Conservation (phyloP, 352 stramenopile species). For the Pythium volutum region DNA sequence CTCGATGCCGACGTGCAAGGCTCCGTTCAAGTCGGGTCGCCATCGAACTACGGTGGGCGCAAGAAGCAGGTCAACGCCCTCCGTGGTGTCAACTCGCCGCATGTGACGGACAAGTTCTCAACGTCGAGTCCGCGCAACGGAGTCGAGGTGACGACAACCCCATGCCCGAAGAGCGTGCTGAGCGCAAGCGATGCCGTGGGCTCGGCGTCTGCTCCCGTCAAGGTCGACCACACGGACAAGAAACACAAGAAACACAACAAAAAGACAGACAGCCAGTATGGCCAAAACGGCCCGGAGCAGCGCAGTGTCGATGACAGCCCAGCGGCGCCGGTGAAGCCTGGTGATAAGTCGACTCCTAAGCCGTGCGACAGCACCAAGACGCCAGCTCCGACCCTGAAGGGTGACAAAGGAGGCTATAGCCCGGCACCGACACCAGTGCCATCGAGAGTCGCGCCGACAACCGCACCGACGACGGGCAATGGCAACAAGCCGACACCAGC, state of each 20-base stretch:
- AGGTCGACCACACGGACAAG: not conserved
- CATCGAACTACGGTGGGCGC: conserved; percentile 35
- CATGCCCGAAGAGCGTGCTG: conserved; percentile 25
- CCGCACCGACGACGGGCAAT: not conserved
- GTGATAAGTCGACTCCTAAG: not conserved
- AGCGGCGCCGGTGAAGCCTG: not conserved
- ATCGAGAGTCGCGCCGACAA: not conserved
- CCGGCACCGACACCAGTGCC: not conserved
- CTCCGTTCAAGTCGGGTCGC: conserved; percentile 29
- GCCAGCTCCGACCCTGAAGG: not conserved
- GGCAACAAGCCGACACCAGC: not conserved
- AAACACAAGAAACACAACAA: conserved; percentile 17
- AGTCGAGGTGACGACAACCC: conserved; percentile 16
- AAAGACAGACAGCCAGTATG: conserved; percentile 3
- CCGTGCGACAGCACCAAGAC: conserved; percentile 14
- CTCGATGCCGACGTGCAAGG: conserved; percentile 24
- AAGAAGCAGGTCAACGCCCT: conserved; percentile 33
- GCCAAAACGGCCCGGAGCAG: not conserved
- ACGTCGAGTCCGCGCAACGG: conserved; percentile 32
- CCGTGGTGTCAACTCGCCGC: conserved; percentile 40
- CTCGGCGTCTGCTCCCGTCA: not conserved
- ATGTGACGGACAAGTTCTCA: conserved; percentile 36
- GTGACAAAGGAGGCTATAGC: conserved; percentile 3
- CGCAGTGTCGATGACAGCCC: not conserved
- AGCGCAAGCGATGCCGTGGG: not conserved